Percentiles rank a stretch among this genome's conserved stretches.
Conservation (phyloP, 2,329 filamentous ascomycete species). For the Scedosporium minutisporum region DNA sequence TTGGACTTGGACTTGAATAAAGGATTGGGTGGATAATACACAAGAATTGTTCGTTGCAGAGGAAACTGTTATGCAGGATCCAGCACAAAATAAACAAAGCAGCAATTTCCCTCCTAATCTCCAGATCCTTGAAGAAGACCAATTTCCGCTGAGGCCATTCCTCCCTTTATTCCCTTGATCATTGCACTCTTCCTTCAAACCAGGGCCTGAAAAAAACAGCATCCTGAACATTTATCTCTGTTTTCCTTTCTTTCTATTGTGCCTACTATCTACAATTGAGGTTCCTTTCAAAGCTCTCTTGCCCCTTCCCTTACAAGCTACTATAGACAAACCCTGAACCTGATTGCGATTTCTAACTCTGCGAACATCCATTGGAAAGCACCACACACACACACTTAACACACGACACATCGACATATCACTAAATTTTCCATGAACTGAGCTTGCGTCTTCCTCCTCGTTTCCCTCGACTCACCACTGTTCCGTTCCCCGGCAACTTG, state of each 20-base stretch:
- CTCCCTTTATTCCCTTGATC: not conserved
- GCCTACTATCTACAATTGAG: not conserved
- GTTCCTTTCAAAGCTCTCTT: no score
- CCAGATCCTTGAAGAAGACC: not conserved
- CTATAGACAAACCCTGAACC: not conserved
- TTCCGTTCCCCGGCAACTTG: not conserved
- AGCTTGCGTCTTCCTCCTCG: no score
- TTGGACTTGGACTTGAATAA: no score
- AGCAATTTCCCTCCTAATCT: constrained; percentile 1
- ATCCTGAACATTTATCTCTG: not conserved
- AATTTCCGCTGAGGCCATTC: not conserved
- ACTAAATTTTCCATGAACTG: no score
- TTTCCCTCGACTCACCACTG: no score
- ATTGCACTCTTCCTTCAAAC: not conserved
- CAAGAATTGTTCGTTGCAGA: not conserved
- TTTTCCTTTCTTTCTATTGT: not conserved
- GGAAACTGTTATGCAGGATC: not conserved
- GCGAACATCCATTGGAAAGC: not conserved
- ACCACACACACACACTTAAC: not conserved
- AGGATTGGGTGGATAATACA: no score
- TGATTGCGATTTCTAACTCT: not conserved
- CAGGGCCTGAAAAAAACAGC: not conserved
- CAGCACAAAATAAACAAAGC: constrained; percentile 7
- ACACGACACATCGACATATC: not conserved
- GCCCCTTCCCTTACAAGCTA: not conserved